Evolutionary conservation across 2,329 filamentous ascomycete genomes (phyloP), one percentile per base, ranked within the genome.

Genomic region (Cyanodermella asteris): DNA sequence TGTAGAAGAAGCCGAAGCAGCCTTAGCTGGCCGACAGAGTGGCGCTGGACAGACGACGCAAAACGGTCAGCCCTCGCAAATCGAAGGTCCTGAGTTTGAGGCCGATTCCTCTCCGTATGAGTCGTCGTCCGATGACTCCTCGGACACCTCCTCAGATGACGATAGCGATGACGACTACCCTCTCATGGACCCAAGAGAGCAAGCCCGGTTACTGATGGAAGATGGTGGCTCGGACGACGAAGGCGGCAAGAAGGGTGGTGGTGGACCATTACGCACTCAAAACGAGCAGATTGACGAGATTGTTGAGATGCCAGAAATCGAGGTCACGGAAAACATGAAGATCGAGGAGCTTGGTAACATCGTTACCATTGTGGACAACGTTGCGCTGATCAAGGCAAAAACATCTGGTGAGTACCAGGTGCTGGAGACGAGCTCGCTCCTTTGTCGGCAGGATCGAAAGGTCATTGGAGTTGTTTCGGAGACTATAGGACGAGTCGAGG

Each of bases 391-490:
- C 44, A 75, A 73, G 42, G 82, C 75, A 16, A 71, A 68, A 26
- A 72, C 63, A 1, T 69, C 75, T 5, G 81, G 80, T 32, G 76
- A 87, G 41, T 77, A 81, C 34, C 70, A 74, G 38, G 81, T 91
- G 1, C 61, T 94, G 2, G 81, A 93, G 40, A 62, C 64, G 5
- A 80, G 77, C 16, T 90, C 82, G 0, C 64, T 90, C 4, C 61
- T 97, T 15, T 93, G 80, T 49, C 66, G 70, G 15, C 64, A 65
- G 33, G 65, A 87, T 37, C 63, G 80, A 26, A 64, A 61, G 12
- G 64, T 93, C 15, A 62, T 93, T 27, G 87, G 82, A 13, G 72
- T 65, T 11, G 64, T 94, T n/a, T 61, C 70, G 4, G 84, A 94
- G 40, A 76, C 78, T 5, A 63, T 94, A 17, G 87, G 84, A 23